Evolutionary conservation across 169 alveolate species (phyloP).

Genomic region (Cyclospora cayetanensis): DNA sequence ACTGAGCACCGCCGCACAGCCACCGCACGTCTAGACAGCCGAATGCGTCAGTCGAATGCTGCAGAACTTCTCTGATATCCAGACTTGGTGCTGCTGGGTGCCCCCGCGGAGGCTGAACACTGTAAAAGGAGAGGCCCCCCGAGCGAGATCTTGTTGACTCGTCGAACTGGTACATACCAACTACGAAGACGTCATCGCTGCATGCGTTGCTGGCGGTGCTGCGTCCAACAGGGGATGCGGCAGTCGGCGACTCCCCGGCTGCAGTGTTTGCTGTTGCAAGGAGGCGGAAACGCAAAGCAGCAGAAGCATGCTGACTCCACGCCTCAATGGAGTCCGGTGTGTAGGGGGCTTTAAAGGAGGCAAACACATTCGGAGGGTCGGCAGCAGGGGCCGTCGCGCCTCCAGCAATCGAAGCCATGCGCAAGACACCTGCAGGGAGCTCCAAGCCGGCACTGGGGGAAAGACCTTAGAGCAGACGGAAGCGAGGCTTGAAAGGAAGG

Average conservation of each 20-base stretch:
- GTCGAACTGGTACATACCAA: conserved; percentile 1
- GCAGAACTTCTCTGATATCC: not conserved
- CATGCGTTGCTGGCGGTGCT: not conserved
- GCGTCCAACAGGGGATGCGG: too few relatives aligned
- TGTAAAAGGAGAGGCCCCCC: conserved; percentile 17
- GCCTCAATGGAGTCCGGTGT: conserved; percentile 22
- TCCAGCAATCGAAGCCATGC: not conserved
- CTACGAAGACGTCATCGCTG: conserved; percentile 12
- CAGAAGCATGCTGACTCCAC: conserved; percentile 37
- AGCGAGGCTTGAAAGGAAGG: too few relatives aligned
- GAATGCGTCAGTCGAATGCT: not conserved
- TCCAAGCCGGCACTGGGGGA: too few relatives aligned
- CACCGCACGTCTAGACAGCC: conserved; percentile 25
- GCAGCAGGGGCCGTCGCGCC: not conserved
- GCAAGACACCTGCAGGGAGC: too few relatives aligned
- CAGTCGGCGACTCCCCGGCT: not conserved
- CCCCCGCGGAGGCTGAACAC: conserved; percentile 13
- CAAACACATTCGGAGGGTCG: not conserved
- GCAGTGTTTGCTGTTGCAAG: not conserved
- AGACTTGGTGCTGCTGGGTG: conserved; percentile 11
- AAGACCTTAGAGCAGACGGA: too few relatives aligned
- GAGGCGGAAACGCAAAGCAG: not conserved
- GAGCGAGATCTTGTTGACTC: not conserved
- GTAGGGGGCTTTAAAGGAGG: not conserved
- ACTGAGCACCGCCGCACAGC: not conserved